phyloP scores from a whole-genome alignment of 179 eudicot species.

The Drosera spatulata region DNA sequence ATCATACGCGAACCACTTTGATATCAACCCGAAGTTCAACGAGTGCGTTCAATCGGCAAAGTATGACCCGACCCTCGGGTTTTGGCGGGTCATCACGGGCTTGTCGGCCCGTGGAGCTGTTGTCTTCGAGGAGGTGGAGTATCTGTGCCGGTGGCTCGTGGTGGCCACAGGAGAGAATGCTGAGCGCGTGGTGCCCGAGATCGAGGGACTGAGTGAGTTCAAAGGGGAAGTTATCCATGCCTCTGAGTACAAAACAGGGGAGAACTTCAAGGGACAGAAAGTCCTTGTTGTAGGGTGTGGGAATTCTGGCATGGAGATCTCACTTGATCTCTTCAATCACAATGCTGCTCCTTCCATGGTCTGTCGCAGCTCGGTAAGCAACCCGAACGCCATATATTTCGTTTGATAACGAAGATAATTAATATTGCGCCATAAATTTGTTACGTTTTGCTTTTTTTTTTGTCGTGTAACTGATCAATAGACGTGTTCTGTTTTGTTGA shows the following conservation, averaged over 20 bases:
- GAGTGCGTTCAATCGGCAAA: conserved; percentile 62
- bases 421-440: no score
- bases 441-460: no score
- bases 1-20: conserved; percentile 59
- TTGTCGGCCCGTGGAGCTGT: conserved; percentile 9
- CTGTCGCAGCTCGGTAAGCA: conserved; percentile 70
- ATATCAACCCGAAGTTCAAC: conserved; percentile 56
- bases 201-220: conserved; percentile 56
- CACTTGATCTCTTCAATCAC: conserved; percentile 18
- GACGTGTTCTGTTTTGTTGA: conserved; percentile 4
- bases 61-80: conserved; percentile 51
- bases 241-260: conserved; percentile 73
- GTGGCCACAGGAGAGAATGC: conserved; percentile 68
- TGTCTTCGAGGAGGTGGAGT: conserved; percentile 57
- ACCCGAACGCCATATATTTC: not conserved
- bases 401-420: no score
- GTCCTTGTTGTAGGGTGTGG: conserved; percentile 95
- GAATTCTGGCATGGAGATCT: conserved; percentile 90
- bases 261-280: conserved; percentile 37
- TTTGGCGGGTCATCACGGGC: conserved; percentile 62
- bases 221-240: conserved; percentile 70
- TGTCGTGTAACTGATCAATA: not conserved
- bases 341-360: conserved; percentile 63
- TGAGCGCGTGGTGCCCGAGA: conserved; percentile 61
- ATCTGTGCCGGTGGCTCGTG: conserved; percentile 43